These are phyloP conservation scores for Casuarina equisetifolia DNA, from an alignment of 306 rosid genomes.

Conservation along the genomic window DNA sequence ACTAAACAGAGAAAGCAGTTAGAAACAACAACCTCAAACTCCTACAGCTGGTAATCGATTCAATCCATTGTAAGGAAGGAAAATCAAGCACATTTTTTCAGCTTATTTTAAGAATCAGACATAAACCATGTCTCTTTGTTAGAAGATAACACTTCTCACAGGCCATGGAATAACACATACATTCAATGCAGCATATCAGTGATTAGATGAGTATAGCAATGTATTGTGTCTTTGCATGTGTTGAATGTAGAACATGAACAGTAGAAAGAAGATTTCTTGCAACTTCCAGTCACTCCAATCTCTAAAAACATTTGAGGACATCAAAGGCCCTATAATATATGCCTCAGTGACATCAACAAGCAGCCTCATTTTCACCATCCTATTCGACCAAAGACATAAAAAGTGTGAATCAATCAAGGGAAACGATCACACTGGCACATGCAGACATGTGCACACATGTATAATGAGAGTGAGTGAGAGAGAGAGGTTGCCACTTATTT, in stretches of 20 bases:
- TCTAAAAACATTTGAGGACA: not conserved
- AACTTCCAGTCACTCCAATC: not conserved
- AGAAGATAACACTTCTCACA: not conserved
- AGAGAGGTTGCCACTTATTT: not conserved
- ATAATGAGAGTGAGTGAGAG: not conserved
- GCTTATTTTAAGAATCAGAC: not conserved
- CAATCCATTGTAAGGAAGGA: not conserved
- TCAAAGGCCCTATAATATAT: not conserved
- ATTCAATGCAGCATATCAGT: not conserved
- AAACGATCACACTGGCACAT: not conserved
- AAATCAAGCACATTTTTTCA: not conserved
- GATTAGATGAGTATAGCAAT: not conserved
- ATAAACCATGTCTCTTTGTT: not conserved
- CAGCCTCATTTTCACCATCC: not conserved
- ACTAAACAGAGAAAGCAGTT: not conserved
- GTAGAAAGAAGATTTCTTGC: not conserved
- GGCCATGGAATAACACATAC: not conserved
- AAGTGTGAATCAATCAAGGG: not conserved
- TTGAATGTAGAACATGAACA: not conserved
- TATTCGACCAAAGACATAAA: not conserved
- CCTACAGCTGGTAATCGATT: slow-evolving; percentile 20
- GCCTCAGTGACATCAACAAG: not conserved
- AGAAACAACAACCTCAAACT: slow-evolving; percentile 9
- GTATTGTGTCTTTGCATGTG: not conserved
- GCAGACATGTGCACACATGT: not conserved